Evolutionary conservation across 2,329 filamentous ascomycete species (phyloP), one percentile per base, ranked within the genome.

Genomic region (Nemania sp.): DNA sequence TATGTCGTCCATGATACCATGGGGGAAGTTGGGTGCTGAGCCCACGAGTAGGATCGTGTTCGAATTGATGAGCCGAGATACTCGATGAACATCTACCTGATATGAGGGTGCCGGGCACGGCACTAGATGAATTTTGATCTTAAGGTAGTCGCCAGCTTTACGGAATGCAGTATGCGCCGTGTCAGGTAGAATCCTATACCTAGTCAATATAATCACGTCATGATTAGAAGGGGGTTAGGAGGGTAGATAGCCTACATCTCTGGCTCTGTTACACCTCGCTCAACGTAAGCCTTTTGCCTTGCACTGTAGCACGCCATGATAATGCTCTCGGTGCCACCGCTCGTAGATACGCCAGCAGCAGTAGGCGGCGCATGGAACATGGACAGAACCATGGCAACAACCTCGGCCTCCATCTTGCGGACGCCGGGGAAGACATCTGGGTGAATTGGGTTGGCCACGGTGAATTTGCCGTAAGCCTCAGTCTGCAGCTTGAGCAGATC

Each of bases 341-440:
- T 90, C 1, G 94, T 97, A 14, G 90, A 91, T 8, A 94, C 91
- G 59, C 94, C 94, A 5, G 90, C 92, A 24, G 86, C 90, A 51
- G 85, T 87, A n/a, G 85, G 77, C 3, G 94, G 94, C 7, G 89
- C 91, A 72, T 96, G 90, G 78, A 97, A 99, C 71, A 99, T 77
- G 39, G 83, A 82, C 57, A 96, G 77, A 24, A 95, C 91, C 93
- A 99, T 99, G 61, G 92, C 89, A 47, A 99, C 94, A 57, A 99
- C 79, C 76, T 99, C 94, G 39, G 94, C 93, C 77, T 99, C 94
- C 94, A 99, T 99, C 82, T 99, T 99, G 66, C 94, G 81, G 47
- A 99, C 92, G 23, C 93, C 94, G 14, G 94, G 94, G 75, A 99
- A 99, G 37, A 99, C 93, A 74, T 99, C 94, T 6, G 94, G 94